Conservation (phyloP, 306 rosid genomes). For the Cercis canadensis region DNA sequence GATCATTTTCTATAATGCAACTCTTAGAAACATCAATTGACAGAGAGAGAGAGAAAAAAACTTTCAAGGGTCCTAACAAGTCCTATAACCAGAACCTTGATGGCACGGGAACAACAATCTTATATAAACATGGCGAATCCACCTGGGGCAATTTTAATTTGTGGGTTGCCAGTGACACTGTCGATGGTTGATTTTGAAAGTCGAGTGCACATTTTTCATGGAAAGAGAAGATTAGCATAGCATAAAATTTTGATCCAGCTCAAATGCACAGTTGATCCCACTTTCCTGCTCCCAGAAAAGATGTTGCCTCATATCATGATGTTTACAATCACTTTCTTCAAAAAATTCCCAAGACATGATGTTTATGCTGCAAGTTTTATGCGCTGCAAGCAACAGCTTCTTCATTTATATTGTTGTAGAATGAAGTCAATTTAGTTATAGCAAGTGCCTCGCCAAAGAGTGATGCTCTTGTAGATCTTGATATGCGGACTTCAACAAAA, state of each 20-base stretch:
- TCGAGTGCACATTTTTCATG: constrained; percentile 29
- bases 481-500: constrained; percentile 82
- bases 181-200: background rate
- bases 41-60: background rate
- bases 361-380: constrained; percentile 41
- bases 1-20: background rate
- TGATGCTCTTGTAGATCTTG: constrained; percentile 84
- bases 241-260: constrained; percentile 33
- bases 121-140: constrained; percentile 2
- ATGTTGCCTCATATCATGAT: background rate
- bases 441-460: constrained; percentile 83
- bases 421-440: constrained; percentile 71
- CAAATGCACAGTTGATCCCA: constrained; percentile 18
- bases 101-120: constrained; percentile 9
- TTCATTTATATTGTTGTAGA: constrained; percentile 50
- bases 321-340: constrained; percentile 1
- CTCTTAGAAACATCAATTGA: no score
- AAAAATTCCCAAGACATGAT: constrained; percentile 17
- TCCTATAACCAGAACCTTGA: background rate
- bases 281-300: constrained; percentile 19
- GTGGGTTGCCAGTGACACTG: constrained; percentile 14
- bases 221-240: constrained; percentile 19
- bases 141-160: constrained; percentile 13
- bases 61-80: background rate
- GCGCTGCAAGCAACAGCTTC: constrained; percentile 65